Evolutionary conservation across 805 yeast species (phyloP), one percentile per base, ranked within the genome.

Genomic region (Starmerella apicola): DNA sequence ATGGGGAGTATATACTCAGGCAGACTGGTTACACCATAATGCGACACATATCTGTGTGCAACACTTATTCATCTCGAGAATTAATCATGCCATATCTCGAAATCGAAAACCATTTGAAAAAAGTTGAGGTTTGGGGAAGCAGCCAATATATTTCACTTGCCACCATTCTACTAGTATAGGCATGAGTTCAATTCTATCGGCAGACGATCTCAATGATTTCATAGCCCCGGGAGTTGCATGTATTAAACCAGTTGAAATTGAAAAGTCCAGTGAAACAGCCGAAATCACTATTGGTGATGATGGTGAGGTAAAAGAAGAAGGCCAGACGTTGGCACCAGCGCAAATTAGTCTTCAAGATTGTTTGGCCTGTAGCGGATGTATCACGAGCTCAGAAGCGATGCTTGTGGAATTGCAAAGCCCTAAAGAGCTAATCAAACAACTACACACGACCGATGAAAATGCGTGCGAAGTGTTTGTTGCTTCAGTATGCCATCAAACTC

Each of bases 371-470:
- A 76, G 93, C 7, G 98, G 98, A 0, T 91, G 98, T 59, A 84
- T 91, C 39, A 91, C 98, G 0, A 81, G 95, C 4, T 93, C 95
- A n/a, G 98, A 91, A 56, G 95, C 88, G 46, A 84, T 91, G 5
- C 63, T 91, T 34, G 80, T 91, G 30, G 83, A 94, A 2, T 78
- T 83, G 49, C 98, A 91, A 57, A 81, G 94, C 28, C 93, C 86
- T 51, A 73, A 72, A 18, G 86, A 86, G 51, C 68, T 91, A 34
- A 49, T 85, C 19, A 70, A 71, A 34, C 79, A 76, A 20, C 54
- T 82, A 47, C 61, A 64, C 22, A 59, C 58, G 21, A 50, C 46
- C 35, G 46, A 33, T 17, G 43, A 48, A 10, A 51, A 54, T 1
- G 68, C 65, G 43, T n/a, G n/a, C n/a, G n/a, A n/a, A n/a, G 53